A percentile compares a stretch with the other conserved stretches of the same genome.
phyloP scores from a whole-genome alignment of 228 moss, liverwort and hornwort species.

The Sphagnum magellanicum region DNA sequence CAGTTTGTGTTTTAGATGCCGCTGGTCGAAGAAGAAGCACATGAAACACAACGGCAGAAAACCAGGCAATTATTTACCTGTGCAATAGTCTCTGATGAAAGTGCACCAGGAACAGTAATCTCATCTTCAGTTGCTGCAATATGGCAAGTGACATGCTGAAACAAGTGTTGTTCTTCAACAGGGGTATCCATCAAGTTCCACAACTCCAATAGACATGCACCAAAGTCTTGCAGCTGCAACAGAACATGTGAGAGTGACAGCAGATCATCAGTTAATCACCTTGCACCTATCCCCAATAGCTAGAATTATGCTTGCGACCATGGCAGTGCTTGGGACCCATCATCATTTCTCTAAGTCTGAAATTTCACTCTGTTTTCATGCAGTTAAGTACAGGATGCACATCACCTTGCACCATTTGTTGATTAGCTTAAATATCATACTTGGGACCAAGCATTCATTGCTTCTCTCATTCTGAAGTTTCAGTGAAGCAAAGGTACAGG shows the following conservation, averaged over 20 bases:
- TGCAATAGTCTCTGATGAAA: constrained; percentile 64
- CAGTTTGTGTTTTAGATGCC: neutral
- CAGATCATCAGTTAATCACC: no score
- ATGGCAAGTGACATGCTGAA: constrained; percentile 64
- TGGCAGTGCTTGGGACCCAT: no score
- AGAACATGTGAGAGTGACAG: neutral
- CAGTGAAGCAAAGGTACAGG: no score
- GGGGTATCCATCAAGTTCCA: constrained; percentile 96
- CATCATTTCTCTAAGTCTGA: no score
- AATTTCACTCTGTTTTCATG: no score
- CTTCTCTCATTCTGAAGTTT: no score
- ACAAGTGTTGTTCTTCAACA: constrained; percentile 57
- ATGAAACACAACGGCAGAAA: neutral
- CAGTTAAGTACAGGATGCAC: no score
- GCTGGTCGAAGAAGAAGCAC: neutral
- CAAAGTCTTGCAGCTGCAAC: constrained; percentile 65
- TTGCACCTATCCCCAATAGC: no score
- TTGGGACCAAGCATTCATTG: no score
- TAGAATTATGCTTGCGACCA: no score
- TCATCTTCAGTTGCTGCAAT: constrained; percentile 75
- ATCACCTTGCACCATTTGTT: no score
- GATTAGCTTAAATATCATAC: no score
- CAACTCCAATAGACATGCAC: constrained; percentile 68
- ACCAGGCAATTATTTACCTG: constrained; percentile 30
- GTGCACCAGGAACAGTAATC: constrained; percentile 45